These are phyloP conservation scores for Sporisorium reilianum DNA, from an alignment of 1,284 basidiomycete genomes.

Conservation along the genomic window DNA sequence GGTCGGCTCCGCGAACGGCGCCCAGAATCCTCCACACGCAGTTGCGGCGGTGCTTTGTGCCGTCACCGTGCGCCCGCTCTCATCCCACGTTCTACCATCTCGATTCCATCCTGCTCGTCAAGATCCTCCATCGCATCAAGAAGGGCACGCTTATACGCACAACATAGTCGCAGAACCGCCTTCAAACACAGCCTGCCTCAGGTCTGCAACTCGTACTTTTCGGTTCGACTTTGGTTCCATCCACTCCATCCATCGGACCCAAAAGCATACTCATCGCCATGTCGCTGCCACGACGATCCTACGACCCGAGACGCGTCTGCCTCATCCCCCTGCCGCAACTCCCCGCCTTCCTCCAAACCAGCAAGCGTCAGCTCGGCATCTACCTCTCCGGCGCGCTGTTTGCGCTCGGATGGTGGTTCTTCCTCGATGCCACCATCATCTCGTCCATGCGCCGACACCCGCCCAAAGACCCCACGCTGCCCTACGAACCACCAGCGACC, in stretches of 20 bases:
- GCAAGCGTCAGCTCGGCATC: slow-evolving; percentile 85
- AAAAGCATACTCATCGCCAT: no score
- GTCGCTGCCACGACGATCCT: slow-evolving; percentile 80
- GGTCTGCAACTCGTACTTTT: no score
- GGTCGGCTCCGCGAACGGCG: slow-evolving; percentile 19
- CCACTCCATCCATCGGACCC: no score
- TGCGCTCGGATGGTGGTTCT: slow-evolving; percentile 92
- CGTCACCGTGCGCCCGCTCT: slow-evolving; percentile 6
- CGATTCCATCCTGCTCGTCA: neutral
- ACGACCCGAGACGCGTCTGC: slow-evolving; percentile 88
- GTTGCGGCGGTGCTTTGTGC: neutral
- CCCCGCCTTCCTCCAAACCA: slow-evolving; percentile 69
- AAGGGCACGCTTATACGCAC: no score
- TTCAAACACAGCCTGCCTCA: no score
- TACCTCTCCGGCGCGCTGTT: slow-evolving; percentile 92
- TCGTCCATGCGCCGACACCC: slow-evolving; percentile 78
- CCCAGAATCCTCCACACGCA: slow-evolving; percentile 13
- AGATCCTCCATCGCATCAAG: no score
- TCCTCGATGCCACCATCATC: slow-evolving; percentile 90
- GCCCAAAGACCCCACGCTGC: slow-evolving; percentile 75
- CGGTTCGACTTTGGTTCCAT: neutral
- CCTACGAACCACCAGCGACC: slow-evolving; percentile 80
- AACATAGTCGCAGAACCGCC: no score
- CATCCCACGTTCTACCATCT: slow-evolving; percentile 4
- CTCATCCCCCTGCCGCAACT: slow-evolving; percentile 72